Base-by-base conservation (phyloP, 495 filamentous ascomycete species). In the Beverwykella pulmonaria region DNA sequence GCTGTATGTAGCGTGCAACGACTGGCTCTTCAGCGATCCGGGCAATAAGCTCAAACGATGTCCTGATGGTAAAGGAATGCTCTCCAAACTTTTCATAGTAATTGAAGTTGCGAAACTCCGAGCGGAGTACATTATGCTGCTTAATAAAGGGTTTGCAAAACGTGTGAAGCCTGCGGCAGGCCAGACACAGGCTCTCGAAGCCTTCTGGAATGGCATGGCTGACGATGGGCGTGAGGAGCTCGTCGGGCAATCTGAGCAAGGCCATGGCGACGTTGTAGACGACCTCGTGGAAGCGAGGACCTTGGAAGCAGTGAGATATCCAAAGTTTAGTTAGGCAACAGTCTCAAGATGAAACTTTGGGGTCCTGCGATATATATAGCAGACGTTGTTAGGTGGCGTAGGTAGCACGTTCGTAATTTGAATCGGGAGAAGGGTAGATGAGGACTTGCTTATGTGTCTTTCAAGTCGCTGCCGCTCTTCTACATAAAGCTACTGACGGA, bases 21-120 rank as follows among this genome's bases (percentile, higher is more conserved):
- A 61, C 23, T 52, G 58, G 58, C 58, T 61, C 58, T 61, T 61
- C 23, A 61, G 58, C 58, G 58, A 61, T 61, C 27, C 58, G 58
- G 44, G 58, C 20, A 61, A 61, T 61, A 36, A 61, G 58, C 58
- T 61, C 58, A 61, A 61, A 61, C 58, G 46, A 61, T 61, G 58
- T 30, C 46, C 58, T 61, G 46, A 59, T 34, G 6, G 5, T 34
- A 12, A 12, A 5, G 32, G 5, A 34, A 34, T 34, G 6, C 32
- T 5, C 32, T 61, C 30, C 58, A 20, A 7, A n/a, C n/a, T n/a
- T n/a, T n/a, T n/a, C n/a, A n/a, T n/a, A 30, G 46, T 61, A 61
- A 61, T 6, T 36, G 58, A 61, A 61, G 58, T 61, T 61, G 58
- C 58, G 58, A 49, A 49, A 61, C 3, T 61, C 14, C 58, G 27